These are phyloP conservation scores for Paraphaeosphaeria minitans DNA, from an alignment of 2,329 filamentous ascomycete species.

Conservation along the genomic window DNA sequence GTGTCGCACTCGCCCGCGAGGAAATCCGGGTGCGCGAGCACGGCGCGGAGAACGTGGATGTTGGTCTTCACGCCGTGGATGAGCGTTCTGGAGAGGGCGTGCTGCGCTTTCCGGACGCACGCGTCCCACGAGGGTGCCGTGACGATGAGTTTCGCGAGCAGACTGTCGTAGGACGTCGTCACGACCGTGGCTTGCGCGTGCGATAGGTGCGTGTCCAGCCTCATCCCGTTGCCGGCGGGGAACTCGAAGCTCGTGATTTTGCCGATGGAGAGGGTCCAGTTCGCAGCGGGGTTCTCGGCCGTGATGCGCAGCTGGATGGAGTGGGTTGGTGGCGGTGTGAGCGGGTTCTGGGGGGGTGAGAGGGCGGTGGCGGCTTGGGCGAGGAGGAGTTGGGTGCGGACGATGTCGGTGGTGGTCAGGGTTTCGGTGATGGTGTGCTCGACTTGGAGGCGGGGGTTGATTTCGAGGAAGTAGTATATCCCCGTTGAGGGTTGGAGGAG, in stretches of 20 bases:
- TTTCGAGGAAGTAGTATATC: constrained; percentile 64
- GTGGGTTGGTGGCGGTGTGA: constrained; percentile 45
- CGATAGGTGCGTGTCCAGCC: constrained; percentile 63
- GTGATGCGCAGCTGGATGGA: constrained; percentile 65
- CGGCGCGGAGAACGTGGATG: constrained; percentile 59
- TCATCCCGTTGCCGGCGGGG: constrained; percentile 62
- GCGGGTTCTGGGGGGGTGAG: constrained; percentile 33
- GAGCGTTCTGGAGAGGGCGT: constrained; percentile 61
- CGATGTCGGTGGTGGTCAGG: constrained; percentile 60
- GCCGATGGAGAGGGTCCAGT: constrained; percentile 65
- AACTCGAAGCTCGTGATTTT: constrained; percentile 61
- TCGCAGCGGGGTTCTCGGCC: constrained; percentile 59
- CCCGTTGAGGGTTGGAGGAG: constrained; percentile 57
- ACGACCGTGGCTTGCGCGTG: constrained; percentile 51
- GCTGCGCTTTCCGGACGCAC: constrained; percentile 58
- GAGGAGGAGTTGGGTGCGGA: constrained; percentile 60
- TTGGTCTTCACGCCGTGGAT: constrained; percentile 66
- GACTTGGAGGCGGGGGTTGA: constrained; percentile 66
- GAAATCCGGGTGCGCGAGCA: constrained; percentile 60
- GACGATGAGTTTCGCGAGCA: constrained; percentile 65
- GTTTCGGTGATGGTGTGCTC: constrained; percentile 67
- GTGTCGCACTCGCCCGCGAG: constrained; percentile 56
- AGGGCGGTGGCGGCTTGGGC: constrained; percentile 56
- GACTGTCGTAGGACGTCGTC: constrained; percentile 62
- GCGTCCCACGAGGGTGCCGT: constrained; percentile 60